Base-by-base conservation (phyloP, 2,329 filamentous ascomycete genomes). In the Cordyceps cateniannulata region DNA sequence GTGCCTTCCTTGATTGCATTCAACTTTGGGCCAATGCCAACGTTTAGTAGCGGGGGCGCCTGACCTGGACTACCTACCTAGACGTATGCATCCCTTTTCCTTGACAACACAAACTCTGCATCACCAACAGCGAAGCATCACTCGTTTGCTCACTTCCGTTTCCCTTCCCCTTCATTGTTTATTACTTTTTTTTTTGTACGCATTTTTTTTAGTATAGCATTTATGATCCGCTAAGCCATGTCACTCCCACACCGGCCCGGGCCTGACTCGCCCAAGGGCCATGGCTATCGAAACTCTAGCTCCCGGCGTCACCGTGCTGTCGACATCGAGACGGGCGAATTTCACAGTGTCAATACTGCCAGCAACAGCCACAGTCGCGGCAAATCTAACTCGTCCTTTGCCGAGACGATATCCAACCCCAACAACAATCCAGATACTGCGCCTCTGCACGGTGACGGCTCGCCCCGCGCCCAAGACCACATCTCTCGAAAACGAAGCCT, bases 401-500 rank as follows among this genome's bases (percentile, higher is more conserved):
- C 81, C 68, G 84, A 86, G 60, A 85, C 83, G 47, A 78, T 83
- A 66, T 70, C 73, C 58, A 78, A 79, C 71, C 77, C 81, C 73
- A 82, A 83, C 72, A 75, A 74, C 62, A 79, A 81, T 71, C 77
- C 78, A 76, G 85, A 87, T 70, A 79, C 54, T 49, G 64, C 48
- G 27, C 61, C 56, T 50, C 56, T 60, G 20, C 50, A 60, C 25
- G 55, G 25, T 25, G 29, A n/a, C 9, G 18, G 27, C 32, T 61
- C 32, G 40, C 62, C 55, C 35, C 62, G 27, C 32, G 64, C 27
- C 63, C 69, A 76, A 56, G 70, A 74, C 58, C 71, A 74, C 44
- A 72, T 84, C 63, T 71, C 76, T 63, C 86, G 93, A 67, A 98
- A 98, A 76, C 86, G 89, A 72, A 97, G 91, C 73, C 79, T 99